Conservation (phyloP, 2,329 filamentous ascomycete genomes). For the Fusarium albidum region DNA sequence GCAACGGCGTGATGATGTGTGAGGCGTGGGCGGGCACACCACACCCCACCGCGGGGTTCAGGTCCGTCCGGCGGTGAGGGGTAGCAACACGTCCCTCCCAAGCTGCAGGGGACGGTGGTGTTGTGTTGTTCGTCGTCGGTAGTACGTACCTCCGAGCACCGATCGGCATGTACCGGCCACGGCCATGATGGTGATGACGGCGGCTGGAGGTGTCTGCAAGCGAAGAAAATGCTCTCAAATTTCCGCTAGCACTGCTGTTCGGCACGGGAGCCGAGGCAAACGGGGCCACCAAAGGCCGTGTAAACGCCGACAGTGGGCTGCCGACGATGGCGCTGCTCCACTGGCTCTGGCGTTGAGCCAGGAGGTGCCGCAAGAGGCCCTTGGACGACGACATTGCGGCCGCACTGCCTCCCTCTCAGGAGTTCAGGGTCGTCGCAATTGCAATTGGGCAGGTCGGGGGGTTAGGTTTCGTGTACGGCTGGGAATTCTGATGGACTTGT, state of each 20-base stretch:
- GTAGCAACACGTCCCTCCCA: conserved; percentile 6
- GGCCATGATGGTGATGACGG: conserved; percentile 32
- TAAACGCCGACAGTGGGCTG: conserved; percentile 32
- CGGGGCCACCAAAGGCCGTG: conserved; percentile 12
- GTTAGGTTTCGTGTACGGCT: conserved; percentile 19
- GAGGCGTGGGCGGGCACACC: conserved; percentile 1
- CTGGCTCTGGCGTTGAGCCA: conserved; percentile 35
- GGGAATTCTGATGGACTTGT: conserved; percentile 20
- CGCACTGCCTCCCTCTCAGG: conserved; percentile 28
- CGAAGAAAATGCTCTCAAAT: conserved; percentile 20
- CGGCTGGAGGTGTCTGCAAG: conserved; percentile 19
- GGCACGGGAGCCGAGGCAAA: conserved; percentile 7
- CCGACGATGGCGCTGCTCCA: conserved; percentile 39
- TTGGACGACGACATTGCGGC: conserved; percentile 39
- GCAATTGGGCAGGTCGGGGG: conserved; percentile 36
- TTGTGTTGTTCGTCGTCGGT: no score
- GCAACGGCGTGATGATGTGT: conserved; percentile 31
- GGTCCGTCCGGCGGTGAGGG: conserved; percentile 19
- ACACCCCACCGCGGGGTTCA: conserved; percentile 26
- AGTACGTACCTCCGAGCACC: conserved; percentile 39
- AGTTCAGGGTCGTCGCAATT: conserved; percentile 33
- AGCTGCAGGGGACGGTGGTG: neutral
- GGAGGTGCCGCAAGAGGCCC: conserved; percentile 42
- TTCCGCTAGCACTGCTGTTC: conserved; percentile 2
- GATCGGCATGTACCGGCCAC: conserved; percentile 27